Base-by-base conservation (phyloP, 352 stramenopile species). In the Phytophthora niederhauseri region DNA sequence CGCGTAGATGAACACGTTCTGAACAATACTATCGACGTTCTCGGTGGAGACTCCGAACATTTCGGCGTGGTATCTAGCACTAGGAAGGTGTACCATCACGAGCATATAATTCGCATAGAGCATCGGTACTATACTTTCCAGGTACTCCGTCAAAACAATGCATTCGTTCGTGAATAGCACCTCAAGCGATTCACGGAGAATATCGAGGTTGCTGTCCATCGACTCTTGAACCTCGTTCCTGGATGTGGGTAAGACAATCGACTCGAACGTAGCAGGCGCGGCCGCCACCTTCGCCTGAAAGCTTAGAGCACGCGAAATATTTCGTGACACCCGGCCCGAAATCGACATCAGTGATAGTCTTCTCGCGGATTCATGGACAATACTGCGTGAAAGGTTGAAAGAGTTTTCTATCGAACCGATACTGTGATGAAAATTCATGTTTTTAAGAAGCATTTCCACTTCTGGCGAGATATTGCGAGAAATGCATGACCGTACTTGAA, bases 11-110 rank as follows among this genome's bases (percentile, higher is more conserved):
- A 55, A 55, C 5, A 77, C 36, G 36, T 61, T 69, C 17, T 45
- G 36, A 1, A 74, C 17, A 9, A 2, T 57, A 8, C 11, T n/a
- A 8, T 36, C n/a, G 6, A 76, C 28, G 20, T 54, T 54, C 6
- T 57, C 22, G 4, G 6, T 12, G 7, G 49, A 45, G 3, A 76
- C 57, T 17, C 36, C 22, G 2, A 57, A 20, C 8, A 76, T 49
- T 50, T 77, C 71, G 28, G 74, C 63, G 31, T 81, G 73, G 41
- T 74, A 81, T 43, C 57, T 15, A 4, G 57, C 61, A 63, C 75
- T 78, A 1, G 70, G 67, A 3, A 74, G 46, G 9, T 64, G 24
- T 12, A 52, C 20, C 65, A 78, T 61, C 3, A 41, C 52, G 3
- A 61, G 5, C 31, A 54, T 61, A 15, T 30, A 75, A 6, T 8